A percentile compares a stretch with the other conserved stretches of the same genome.
phyloP scores from a whole-genome alignment of 129 eudicot species.

The Centaurea solstitialis region DNA sequence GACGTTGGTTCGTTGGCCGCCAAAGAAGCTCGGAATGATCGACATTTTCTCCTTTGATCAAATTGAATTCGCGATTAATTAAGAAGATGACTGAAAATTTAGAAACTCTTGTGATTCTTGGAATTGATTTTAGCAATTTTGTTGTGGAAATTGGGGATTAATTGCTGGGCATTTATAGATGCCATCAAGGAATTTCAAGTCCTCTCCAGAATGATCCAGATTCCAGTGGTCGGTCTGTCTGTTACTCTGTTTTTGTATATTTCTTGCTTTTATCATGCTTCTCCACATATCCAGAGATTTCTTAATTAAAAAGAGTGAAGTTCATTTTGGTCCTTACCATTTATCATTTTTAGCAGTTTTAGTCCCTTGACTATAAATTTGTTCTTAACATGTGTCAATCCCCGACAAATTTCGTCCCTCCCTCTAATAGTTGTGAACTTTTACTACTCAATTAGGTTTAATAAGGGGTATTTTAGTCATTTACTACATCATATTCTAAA shows the following conservation, averaged over 20 bases:
- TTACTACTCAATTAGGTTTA: too few species aligned
- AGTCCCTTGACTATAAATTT: too few species aligned
- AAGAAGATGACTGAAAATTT: background rate
- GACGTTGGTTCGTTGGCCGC: conserved; percentile 24
- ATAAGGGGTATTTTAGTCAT: too few species aligned
- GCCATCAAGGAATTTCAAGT: background rate
- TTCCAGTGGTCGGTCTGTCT: too few species aligned
- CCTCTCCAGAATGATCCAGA: conserved; percentile 9
- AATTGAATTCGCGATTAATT: too few species aligned
- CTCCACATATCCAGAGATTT: background rate
- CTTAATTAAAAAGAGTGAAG: background rate
- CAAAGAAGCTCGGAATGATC: conserved; percentile 30
- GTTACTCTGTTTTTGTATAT: background rate
- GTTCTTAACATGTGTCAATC: too few species aligned
- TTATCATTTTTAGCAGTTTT: too few species aligned
- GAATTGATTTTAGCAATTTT: background rate
- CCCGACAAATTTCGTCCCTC: too few species aligned
- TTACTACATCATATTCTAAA: too few species aligned
- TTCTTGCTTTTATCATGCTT: background rate
- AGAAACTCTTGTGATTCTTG: background rate
- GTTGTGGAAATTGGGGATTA: background rate
- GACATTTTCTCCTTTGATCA: conserved; percentile 22
- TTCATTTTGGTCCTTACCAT: too few species aligned
- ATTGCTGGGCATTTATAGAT: background rate
- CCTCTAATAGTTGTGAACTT: too few species aligned